Evolutionary conservation across 371 early-diverging fungal species (phyloP), one percentile per base, ranked within the genome.

Genomic region (Choanephora cucurbitarum): DNA sequence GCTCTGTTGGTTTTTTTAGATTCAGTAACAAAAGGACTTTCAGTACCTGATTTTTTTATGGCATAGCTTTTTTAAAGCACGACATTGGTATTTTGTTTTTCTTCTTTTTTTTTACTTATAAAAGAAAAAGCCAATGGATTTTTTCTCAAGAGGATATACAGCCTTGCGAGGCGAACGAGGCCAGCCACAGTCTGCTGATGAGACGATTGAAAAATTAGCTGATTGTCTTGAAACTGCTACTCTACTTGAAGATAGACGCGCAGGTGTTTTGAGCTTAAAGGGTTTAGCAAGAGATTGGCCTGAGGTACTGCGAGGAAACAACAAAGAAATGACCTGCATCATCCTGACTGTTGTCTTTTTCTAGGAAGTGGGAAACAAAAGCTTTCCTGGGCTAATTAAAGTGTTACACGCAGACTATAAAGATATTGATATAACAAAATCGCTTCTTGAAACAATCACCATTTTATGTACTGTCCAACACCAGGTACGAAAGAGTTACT

Each of bases 181-280:
- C 4, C 90, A 87, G 47, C 88, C 85, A 39, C 92, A 89, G 66
- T 81, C 91, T 7, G 89, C 88, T n/a, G 75, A 83, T 47, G 92
- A 92, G 55, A 93, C 95, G 11, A 86, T 96, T 65, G 89, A 89
- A 59, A 88, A 85, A 57, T 79, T 97, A 44, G 89, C 90, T 31
- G 95, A 94, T 65, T 84, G 96, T 45, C 86, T 93, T 23, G 82
- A 80, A 52, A 86, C 91, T 42, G 85, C 93, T 4, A 92, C 93
- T 6, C 77, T 94, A 21, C 64, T 92, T 22, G 96, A 97, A 65
- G 97, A 98, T 73, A 73, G 92, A 49, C 74, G 95, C 42, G 93
- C 94, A 3, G 92, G 93, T 6, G 91, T 95, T 5, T 79, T 89
- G 28, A 88, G 90, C 6, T 72, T 98, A 44, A 93, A 93, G 59